Conservation (phyloP, 371 early-diverging fungal genomes). For the Mortierella sp. region DNA sequence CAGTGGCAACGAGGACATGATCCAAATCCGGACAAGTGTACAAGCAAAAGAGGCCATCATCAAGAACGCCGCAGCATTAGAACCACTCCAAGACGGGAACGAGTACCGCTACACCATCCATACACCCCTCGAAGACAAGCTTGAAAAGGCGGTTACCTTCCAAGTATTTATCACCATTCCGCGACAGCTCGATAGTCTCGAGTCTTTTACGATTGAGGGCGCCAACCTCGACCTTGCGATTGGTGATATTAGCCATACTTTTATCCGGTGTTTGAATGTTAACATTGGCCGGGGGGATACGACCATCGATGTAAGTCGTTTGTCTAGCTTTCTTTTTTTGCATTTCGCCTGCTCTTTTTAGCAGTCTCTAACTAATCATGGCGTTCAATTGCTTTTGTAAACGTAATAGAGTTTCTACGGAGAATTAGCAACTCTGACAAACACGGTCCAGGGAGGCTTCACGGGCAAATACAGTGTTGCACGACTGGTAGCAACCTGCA, state of each 20-base stretch:
- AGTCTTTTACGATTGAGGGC: constrained; percentile 24
- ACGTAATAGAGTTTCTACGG: constrained; percentile 22
- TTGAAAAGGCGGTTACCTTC: constrained; percentile 20
- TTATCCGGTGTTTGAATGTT: constrained; percentile 17
- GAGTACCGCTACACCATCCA: constrained; percentile 32
- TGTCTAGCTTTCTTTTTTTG: neutral
- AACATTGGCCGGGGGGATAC: constrained; percentile 21
- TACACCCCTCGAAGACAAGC: constrained; percentile 19
- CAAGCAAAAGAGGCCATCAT: constrained; percentile 29
- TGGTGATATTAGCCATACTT: constrained; percentile 30
- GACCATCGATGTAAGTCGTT: constrained; percentile 13
- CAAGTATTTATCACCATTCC: constrained; percentile 33
- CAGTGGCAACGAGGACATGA: constrained; percentile 35
- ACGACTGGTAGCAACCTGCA: constrained; percentile 3
- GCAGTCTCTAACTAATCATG: neutral
- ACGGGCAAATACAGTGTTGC: constrained; percentile 21
- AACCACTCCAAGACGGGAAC: constrained; percentile 25
- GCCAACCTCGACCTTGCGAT: constrained; percentile 22
- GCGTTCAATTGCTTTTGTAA: neutral
- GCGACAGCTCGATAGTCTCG: constrained; percentile 18
- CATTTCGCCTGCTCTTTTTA: too few relatives aligned
- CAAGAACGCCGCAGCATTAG: constrained; percentile 29
- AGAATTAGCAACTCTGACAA: constrained; percentile 13
- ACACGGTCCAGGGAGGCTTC: constrained; percentile 13
- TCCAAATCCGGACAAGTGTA: constrained; percentile 25